Percentiles rank a stretch among this genome's conserved stretches.
These are phyloP conservation scores for Calonectria hawksworthii DNA, from an alignment of 2,329 filamentous ascomycete species.

Conservation along the genomic window DNA sequence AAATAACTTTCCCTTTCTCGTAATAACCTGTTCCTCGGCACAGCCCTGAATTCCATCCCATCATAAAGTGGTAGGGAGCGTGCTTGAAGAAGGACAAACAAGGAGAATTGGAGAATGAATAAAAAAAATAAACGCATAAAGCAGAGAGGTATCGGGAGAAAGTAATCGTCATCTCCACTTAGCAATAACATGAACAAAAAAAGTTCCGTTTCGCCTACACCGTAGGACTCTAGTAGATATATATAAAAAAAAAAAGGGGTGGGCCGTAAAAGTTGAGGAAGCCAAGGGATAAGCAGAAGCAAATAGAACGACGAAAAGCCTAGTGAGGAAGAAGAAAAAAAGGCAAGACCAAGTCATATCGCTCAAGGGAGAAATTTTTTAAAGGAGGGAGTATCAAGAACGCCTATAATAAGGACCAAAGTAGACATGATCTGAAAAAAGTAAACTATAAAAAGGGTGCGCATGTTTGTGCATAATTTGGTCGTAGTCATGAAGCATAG, in stretches of 20 bases:
- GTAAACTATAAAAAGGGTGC: not conserved
- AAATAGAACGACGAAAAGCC: not conserved
- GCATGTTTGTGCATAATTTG: not conserved
- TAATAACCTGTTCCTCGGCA: not conserved
- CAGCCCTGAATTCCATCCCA: not conserved
- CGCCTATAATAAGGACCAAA: not conserved
- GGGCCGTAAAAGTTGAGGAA: not conserved
- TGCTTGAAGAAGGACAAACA: not conserved
- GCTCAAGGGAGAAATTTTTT: not conserved
- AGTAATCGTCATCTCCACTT: constrained; percentile 16
- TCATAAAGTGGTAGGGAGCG: not conserved
- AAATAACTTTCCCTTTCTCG: not conserved
- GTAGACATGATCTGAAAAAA: constrained; percentile 14
- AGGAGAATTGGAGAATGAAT: not conserved
- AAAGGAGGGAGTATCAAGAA: not conserved
- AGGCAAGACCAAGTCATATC: not conserved
- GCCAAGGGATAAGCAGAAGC: not conserved
- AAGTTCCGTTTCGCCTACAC: constrained; percentile 31
- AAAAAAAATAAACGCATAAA: not conserved
- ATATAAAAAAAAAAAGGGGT: not conserved
- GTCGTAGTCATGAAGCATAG: constrained; percentile 15
- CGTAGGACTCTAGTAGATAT: constrained; percentile 26
- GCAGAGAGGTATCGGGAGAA: constrained; percentile 28
- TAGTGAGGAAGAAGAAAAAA: not conserved
- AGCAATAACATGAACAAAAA: constrained; percentile 6